Evolutionary conservation across 495 filamentous ascomycete species (phyloP).

Genomic region (Aspergillus conjunctus): DNA sequence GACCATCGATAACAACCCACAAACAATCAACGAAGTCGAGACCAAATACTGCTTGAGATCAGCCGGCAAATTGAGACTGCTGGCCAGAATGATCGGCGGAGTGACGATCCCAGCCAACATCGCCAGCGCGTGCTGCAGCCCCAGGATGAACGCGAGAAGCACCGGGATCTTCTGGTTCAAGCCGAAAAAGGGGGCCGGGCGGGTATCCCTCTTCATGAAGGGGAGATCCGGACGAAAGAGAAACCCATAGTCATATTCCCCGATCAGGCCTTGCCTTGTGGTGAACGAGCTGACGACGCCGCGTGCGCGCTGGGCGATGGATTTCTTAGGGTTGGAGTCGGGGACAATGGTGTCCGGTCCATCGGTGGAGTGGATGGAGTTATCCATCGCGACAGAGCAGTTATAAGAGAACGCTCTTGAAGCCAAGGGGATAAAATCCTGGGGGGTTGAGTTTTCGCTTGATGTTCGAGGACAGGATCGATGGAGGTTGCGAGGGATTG

Average conservation of each 20-base stretch:
- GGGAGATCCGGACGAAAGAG: constrained; percentile 24
- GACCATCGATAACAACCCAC: constrained; percentile 75
- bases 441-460: no score
- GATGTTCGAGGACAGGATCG: no score
- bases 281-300: constrained; percentile 7
- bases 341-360: constrained; percentile 22
- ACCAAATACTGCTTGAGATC: constrained; percentile 67
- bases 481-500: no score
- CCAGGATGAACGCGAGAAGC: constrained; percentile 18
- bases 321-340: constrained; percentile 14
- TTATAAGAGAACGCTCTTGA: neutral
- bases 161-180: constrained; percentile 25
- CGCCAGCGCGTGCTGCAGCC: constrained; percentile 21
- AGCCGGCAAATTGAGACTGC: constrained; percentile 5
- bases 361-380: constrained; percentile 24
- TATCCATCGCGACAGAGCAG: constrained; percentile 10
- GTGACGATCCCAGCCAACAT: constrained; percentile 20
- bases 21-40: constrained; percentile 85
- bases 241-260: constrained; percentile 25
- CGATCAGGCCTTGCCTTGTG: constrained; percentile 24
- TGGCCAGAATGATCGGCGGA: constrained; percentile 15
- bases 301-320: constrained; percentile 10
- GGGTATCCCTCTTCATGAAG: constrained; percentile 21
- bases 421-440: neutral
- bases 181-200: constrained; percentile 22